These are phyloP conservation scores for Wallacemonas sp. DNA, from an alignment of 208 protist species.

Conservation along the genomic window DNA sequence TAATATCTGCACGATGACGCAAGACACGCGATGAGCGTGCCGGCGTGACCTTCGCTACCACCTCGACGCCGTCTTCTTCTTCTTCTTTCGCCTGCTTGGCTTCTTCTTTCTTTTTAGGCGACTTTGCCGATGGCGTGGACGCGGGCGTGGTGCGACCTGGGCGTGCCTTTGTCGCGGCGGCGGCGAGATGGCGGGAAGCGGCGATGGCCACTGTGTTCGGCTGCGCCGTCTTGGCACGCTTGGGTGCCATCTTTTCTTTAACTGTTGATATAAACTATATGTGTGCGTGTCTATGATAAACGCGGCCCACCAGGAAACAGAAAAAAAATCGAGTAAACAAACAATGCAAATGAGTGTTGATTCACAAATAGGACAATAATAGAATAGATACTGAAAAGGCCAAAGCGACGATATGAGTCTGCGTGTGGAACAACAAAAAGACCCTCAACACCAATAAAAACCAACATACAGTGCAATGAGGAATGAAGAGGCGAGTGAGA, in stretches of 20 bases:
- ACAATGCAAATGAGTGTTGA: no score
- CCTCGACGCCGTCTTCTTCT: not conserved
- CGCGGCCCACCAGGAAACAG: no score
- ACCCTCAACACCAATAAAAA: no score
- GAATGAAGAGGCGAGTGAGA: no score
- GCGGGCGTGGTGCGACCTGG: not conserved
- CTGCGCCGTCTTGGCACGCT: slow-evolving; percentile 5
- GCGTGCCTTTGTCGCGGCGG: not conserved
- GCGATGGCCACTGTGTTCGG: slow-evolving; percentile 9
- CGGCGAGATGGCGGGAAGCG: not conserved
- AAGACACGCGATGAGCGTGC: slow-evolving; percentile 25
- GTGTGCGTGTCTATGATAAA: not conserved
- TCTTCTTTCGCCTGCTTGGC: not conserved
- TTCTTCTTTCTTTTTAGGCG: not conserved
- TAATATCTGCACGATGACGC: slow-evolving; percentile 18
- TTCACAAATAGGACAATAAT: no score
- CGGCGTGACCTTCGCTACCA: not conserved
- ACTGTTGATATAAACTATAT: not conserved
- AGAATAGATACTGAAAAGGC: no score
- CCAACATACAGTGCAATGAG: no score
- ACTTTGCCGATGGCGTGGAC: not conserved
- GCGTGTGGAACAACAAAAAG: no score
- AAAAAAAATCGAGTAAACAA: no score
- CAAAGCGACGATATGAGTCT: no score
- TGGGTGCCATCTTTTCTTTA: slow-evolving; percentile 5